Evolutionary conservation across 768 basidiomycete genomes (phyloP).

Genomic region (Lentinula aciculospora): DNA sequence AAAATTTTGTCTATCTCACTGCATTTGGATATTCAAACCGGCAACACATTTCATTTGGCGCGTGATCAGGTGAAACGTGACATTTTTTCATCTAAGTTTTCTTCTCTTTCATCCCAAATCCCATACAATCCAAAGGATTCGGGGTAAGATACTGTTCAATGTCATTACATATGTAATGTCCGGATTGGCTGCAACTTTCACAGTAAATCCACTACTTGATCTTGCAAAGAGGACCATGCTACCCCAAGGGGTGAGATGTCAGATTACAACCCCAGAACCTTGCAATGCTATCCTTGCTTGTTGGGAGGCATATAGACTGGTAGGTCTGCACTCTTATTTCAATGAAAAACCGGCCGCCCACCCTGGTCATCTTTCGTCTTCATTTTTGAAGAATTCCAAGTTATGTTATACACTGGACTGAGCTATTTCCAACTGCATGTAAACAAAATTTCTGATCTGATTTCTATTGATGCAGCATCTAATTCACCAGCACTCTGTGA

Average conservation of each 20-base stretch:
- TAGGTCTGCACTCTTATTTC: neutral
- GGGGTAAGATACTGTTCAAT: neutral
- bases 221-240: conserved; percentile 2
- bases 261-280: neutral
- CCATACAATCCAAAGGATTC: neutral
- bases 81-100: neutral
- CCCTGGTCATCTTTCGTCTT: neutral
- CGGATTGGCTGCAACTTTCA: neutral
- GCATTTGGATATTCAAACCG: no score
- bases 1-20: no score
- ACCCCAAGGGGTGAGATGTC: neutral
- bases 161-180: conserved; percentile 1
- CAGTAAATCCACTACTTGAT: neutral
- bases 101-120: neutral
- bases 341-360: neutral
- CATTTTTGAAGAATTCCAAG: no score
- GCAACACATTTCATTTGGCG: no score
- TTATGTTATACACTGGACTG: neutral
- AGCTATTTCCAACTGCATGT: neutral
- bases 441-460: neutral
- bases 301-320: conserved; percentile 2
- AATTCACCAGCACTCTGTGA: neutral
- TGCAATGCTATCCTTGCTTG: neutral
- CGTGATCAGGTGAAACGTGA: neutral
- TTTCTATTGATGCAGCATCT: neutral